Conservation (phyloP, 164 flowering plant species). For the Taxillus chinensis region DNA sequence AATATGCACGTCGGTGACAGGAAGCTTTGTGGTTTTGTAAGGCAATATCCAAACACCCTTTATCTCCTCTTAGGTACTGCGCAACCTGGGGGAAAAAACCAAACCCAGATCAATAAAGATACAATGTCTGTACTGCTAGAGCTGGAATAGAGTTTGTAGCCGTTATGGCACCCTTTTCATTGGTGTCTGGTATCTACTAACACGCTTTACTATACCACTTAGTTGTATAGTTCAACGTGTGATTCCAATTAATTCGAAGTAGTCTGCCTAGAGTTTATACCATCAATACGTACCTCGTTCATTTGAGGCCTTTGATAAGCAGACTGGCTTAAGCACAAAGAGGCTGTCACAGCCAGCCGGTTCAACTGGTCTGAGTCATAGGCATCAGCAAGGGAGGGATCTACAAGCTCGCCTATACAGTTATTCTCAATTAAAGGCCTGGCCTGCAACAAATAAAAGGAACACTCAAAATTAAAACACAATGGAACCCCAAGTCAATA, state of each 20-base stretch:
- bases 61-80: conserved; percentile 46
- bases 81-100: conserved; percentile 40
- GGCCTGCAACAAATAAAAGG: conserved; percentile 37
- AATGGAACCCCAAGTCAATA: no score
- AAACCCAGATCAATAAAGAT: not conserved
- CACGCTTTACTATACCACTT: no score
- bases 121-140: not conserved
- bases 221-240: no score
- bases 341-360: conserved; percentile 39
- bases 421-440: conserved; percentile 48
- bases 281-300: conserved; percentile 49
- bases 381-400: conserved; percentile 45
- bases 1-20: conserved; percentile 39
- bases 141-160: no score
- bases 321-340: conserved; percentile 46
- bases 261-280: not conserved
- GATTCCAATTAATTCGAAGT: no score
- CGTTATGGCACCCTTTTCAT: no score
- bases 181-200: no score
- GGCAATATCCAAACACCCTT: conserved; percentile 14
- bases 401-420: conserved; percentile 38
- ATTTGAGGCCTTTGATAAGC: conserved; percentile 65
- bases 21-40: conserved; percentile 20
- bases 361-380: conserved; percentile 50
- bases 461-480: no score